Evolutionary conservation across 257 asterid species (phyloP).

Genomic region (Nicotiana sylvestris): DNA sequence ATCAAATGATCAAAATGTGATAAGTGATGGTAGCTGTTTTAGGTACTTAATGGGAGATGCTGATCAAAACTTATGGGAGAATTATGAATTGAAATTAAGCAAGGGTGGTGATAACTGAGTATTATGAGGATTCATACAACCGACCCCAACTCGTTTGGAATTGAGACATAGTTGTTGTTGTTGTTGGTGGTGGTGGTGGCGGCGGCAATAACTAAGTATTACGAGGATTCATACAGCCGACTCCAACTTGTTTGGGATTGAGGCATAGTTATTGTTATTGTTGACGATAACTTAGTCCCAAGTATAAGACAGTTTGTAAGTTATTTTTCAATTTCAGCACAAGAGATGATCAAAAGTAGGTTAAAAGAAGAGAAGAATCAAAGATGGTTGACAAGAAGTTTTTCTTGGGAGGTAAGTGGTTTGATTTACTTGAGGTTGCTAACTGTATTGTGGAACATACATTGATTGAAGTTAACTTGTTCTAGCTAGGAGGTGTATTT

Average conservation of each 20-base stretch:
- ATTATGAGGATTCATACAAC: no score
- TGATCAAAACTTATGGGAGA: conserved; percentile 45
- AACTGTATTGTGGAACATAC: conserved; percentile 2
- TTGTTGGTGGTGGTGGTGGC: no score
- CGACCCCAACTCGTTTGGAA: no score
- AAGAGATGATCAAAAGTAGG: not conserved
- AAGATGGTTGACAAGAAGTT: not conserved
- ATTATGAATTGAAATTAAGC: conserved; percentile 42
- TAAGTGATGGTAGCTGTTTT: conserved; percentile 45
- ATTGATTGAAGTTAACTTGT: conserved; percentile 6
- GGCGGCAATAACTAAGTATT: not conserved
- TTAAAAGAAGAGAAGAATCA: not conserved
- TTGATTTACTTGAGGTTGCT: not conserved
- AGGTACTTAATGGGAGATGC: conserved; percentile 74
- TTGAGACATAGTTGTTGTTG: no score
- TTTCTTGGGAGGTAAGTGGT: not conserved
- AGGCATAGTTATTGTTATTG: no score
- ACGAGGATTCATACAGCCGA: no score
- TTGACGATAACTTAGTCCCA: not conserved
- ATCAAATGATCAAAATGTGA: not conserved
- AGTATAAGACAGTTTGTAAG: conserved; percentile 1
- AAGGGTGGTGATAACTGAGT: conserved; percentile 11
- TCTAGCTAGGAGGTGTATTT: not conserved
- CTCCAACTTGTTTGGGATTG: no score
- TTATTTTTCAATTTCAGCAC: not conserved